phyloP scores from a whole-genome alignment of 2,329 filamentous ascomycete genomes.

The Claviceps capensis region DNA sequence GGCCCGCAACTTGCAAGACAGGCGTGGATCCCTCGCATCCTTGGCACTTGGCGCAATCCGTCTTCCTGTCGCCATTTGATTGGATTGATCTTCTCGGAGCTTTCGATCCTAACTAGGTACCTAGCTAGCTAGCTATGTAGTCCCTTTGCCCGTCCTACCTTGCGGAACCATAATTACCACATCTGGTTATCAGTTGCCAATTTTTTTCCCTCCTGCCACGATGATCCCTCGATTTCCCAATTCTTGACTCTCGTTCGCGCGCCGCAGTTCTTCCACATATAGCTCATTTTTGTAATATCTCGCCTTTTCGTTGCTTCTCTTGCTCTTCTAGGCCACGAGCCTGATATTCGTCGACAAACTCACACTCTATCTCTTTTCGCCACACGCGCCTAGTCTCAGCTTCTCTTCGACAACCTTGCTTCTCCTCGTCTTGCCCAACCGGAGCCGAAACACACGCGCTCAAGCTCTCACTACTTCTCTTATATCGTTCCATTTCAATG shows the following conservation, averaged over 20 bases:
- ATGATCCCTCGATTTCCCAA: neutral
- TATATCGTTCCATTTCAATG: neutral
- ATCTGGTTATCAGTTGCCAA: neutral
- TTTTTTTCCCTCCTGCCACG: neutral
- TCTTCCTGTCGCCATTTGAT: no score
- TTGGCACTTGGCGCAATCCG: no score
- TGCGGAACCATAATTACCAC: neutral
- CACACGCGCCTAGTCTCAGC: neutral
- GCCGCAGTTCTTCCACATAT: neutral
- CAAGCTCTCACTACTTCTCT: neutral
- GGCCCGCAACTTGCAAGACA: no score
- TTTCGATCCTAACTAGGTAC: no score
- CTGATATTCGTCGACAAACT: neutral
- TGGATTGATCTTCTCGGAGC: no score
- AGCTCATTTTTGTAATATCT: neutral
- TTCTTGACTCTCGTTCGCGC: neutral
- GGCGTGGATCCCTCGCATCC: no score
- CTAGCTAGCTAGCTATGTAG: no score
- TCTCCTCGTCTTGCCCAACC: neutral
- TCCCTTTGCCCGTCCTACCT: no score
- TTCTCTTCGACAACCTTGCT: neutral
- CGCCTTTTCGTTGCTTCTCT: neutral
- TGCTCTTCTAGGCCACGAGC: neutral
- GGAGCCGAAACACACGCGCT: neutral
- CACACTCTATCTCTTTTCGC: neutral